phyloP scores from a whole-genome alignment of 306 rosid species.

The Alnus glutinosa region DNA sequence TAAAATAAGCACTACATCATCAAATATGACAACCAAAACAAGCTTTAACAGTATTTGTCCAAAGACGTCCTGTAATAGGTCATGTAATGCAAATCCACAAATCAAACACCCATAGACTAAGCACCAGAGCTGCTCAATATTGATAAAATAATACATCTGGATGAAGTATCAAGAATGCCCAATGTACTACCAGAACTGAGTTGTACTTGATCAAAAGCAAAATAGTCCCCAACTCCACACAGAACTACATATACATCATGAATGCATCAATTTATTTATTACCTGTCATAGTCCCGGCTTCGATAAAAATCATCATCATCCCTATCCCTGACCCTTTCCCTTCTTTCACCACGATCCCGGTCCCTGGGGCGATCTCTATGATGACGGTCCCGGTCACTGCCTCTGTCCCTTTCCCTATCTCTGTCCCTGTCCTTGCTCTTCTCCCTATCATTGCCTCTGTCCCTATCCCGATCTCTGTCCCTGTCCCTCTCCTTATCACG shows the following conservation, averaged over 20 bases:
- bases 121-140: neutral
- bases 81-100: neutral
- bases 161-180: neutral
- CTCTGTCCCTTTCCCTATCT: constrained; percentile 53
- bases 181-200: neutral
- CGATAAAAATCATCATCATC: constrained; percentile 71
- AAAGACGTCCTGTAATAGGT: too few relatives aligned
- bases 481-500: constrained; percentile 47
- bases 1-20: neutral
- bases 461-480: constrained; percentile 34
- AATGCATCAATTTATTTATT: neutral
- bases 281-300: constrained; percentile 78
- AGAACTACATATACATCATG: neutral
- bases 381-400: constrained; percentile 56
- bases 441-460: constrained; percentile 24
- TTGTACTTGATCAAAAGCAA: neutral
- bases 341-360: constrained; percentile 70
- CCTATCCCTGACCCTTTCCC: constrained; percentile 76
- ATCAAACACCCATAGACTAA: neutral
- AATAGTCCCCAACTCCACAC: neutral
- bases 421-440: constrained; percentile 41
- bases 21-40: neutral
- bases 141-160: neutral
- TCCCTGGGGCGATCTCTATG: constrained; percentile 72
- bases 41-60: neutral